A percentile compares a stretch with the other conserved stretches of the same genome.
Evolutionary conservation across 2,329 filamentous ascomycete species (phyloP).

Genomic region (Hypomyces rosellus): DNA sequence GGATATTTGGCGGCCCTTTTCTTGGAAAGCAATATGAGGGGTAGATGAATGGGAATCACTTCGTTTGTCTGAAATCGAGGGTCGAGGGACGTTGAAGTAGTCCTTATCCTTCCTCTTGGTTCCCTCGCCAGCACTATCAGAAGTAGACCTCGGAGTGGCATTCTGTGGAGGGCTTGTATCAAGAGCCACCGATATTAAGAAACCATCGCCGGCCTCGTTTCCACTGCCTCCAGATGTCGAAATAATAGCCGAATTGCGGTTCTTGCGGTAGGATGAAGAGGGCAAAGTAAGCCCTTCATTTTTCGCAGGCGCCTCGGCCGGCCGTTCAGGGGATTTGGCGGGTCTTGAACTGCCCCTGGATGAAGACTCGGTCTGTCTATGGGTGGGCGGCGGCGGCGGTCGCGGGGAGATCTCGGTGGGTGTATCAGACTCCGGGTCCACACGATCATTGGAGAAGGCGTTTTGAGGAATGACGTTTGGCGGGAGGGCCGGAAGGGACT

Average conservation of each 20-base stretch:
- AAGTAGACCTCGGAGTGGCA: constrained; percentile 47
- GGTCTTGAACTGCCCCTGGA: constrained; percentile 49
- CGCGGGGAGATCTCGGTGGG: constrained; percentile 64
- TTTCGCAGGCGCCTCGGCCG: constrained; percentile 30
- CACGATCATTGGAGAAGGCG: constrained; percentile 55
- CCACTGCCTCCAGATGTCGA: constrained; percentile 32
- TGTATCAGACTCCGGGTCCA: constrained; percentile 47
- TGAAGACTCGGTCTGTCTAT: constrained; percentile 47
- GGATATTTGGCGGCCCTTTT: constrained; percentile 60
- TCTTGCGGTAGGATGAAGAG: constrained; percentile 69
- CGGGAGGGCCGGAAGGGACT: constrained; percentile 86
- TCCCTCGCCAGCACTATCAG: constrained; percentile 40
- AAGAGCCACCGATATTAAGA: constrained; percentile 69
- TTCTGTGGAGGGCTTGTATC: constrained; percentile 59
- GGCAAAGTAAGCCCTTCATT: constrained; percentile 63
- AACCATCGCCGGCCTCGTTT: constrained; percentile 58
- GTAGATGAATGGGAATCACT: constrained; percentile 52
- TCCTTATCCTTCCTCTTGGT: constrained; percentile 50
- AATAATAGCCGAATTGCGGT: constrained; percentile 65
- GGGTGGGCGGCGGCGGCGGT: constrained; percentile 40
- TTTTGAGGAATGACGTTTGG: constrained; percentile 62
- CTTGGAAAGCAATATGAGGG: constrained; percentile 89
- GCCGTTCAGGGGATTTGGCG: constrained; percentile 49
- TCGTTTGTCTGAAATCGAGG: constrained; percentile 38
- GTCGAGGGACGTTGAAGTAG: constrained; percentile 48